Evolutionary conservation across 1,139 yeast genomes (phyloP).

Genomic region (Geotrichum citri-aurantii): DNA sequence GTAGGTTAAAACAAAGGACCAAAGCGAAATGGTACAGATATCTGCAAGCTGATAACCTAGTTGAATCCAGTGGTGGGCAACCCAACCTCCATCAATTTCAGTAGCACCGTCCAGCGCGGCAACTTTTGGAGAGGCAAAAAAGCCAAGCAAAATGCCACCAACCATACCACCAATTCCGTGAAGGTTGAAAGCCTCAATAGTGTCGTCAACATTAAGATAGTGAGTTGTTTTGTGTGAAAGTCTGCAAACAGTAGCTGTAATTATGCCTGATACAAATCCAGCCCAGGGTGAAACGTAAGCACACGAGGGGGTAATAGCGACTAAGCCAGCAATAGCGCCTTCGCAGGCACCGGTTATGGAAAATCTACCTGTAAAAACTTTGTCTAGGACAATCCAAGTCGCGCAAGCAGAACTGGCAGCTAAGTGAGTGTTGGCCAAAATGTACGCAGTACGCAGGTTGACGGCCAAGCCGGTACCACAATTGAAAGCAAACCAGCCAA

Average conservation of each 20-base stretch:
- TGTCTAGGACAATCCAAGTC: conserved; percentile 88
- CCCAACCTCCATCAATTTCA: conserved; percentile 86
- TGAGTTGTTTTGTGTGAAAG: conserved; percentile 84
- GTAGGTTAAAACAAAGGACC: conserved; percentile 70
- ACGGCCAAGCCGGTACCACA: conserved; percentile 65
- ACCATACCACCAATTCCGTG: conserved; percentile 95
- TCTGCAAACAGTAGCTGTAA: conserved; percentile 80
- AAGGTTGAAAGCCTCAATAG: conserved; percentile 92
- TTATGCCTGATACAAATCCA: conserved; percentile 74
- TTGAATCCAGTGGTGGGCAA: conserved; percentile 84
- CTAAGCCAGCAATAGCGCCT: conserved; percentile 90
- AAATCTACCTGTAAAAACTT: conserved; percentile 81
- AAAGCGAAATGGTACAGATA: conserved; percentile 66
- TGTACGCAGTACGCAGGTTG: conserved; percentile 63
- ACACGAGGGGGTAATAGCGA: conserved; percentile 95
- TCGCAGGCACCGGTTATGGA: conserved; percentile 93
- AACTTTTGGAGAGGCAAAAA: conserved; percentile 82
- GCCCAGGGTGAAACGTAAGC: conserved; percentile 92
- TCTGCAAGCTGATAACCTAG: conserved; percentile 85
- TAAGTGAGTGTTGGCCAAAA: conserved; percentile 85
- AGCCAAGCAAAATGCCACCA: conserved; percentile 79
- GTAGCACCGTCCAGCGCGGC: conserved; percentile 79
- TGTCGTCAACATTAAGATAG: conserved; percentile 76
- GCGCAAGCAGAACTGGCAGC: conserved; percentile 88
- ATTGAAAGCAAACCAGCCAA: conserved; percentile 74